phyloP scores from a whole-genome alignment of 2,329 filamentous ascomycete species.

The Xylariaceae sp. region DNA sequence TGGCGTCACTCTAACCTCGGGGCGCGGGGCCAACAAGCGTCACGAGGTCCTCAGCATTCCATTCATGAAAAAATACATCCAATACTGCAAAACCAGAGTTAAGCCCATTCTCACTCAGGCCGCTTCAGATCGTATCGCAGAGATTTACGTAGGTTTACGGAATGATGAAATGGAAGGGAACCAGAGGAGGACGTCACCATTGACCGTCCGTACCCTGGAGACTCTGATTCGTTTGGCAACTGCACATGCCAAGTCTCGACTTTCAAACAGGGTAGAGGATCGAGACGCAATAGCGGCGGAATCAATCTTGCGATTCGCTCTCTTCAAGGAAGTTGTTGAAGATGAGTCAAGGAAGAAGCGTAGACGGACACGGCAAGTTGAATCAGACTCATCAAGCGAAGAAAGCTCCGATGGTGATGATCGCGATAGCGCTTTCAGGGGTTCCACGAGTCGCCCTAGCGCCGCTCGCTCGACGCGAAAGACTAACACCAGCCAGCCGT shows the following conservation, averaged over 20 bases:
- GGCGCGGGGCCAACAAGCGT: conserved; percentile 75
- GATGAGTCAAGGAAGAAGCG: conserved; percentile 83
- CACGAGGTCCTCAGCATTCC: conserved; percentile 92
- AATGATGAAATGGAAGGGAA: conserved; percentile 97
- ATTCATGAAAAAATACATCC: conserved; percentile 99
- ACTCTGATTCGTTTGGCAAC: conserved; percentile 98
- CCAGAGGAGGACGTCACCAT: conserved; percentile 88
- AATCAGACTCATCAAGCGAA: conserved; percentile 64
- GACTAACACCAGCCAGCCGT: conserved; percentile 34
- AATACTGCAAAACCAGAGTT: conserved; percentile 92
- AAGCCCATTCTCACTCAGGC: conserved; percentile 91
- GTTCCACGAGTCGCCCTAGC: conserved; percentile 49
- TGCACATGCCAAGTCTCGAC: conserved; percentile 89
- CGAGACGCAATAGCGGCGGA: conserved; percentile 89
- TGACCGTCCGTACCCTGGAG: conserved; percentile 96
- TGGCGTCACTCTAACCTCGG: conserved; percentile 79
- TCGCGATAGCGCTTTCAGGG: conserved; percentile 42
- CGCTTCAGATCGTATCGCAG: conserved; percentile 88
- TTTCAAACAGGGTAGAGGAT: conserved; percentile 88
- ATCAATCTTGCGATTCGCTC: conserved; percentile 86
- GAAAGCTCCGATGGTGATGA: conserved; percentile 66
- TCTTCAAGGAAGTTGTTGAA: conserved; percentile 94
- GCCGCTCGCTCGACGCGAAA: conserved; percentile 44
- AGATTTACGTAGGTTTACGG: conserved; percentile 88
- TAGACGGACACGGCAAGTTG: conserved; percentile 69